Evolutionary conservation across 148 eudicot genomes (phyloP), one percentile per base, ranked within the genome.

Genomic region (Arbutus unedo): DNA sequence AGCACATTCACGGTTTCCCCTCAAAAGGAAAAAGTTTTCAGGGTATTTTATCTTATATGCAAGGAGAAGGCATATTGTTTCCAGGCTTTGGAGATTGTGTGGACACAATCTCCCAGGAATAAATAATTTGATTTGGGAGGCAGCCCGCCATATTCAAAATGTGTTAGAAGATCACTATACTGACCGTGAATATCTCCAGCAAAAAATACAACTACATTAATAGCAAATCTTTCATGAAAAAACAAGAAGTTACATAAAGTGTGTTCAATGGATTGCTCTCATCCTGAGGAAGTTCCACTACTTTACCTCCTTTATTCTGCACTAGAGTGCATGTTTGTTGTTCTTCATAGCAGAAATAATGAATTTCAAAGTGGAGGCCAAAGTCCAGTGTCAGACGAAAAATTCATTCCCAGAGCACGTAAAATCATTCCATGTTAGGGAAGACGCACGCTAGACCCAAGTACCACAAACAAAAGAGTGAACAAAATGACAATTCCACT

Each of bases 1-100:
- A 74, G 91, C 91, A 80, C 89, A 89, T 79, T 89, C 91, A 71
- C 87, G 91, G 91, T 89, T 89, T 25, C 91, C 89, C 83, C 91
- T 84, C 41, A 89, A 81, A 50, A 89, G 76, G 82, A 89, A 89
- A 57, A 89, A 87, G 82, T 89, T 89, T 55, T 89, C 88, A 2
- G 91, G 90, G 73, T 88, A 88, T 57, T 84, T 88, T 55, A 88
- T 88, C 68, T 88, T 88, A 72, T 82, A 86, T 48, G 90, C 90
- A 55, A 88, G 87, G 51, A 88, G 85, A 84, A 88, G 90, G 85
- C 90, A 88, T 84, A 89, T 89, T 50, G 91, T 89, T 84, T 89
- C 91, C 19, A 89, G 86, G 82, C 89, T 89, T 79, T 89, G 91
- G n/a, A n/a, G n/a, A n/a, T n/a, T n/a, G n/a, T n/a, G n/a, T n/a